Evolutionary conservation across 345 rosid genomes (phyloP), one percentile per base, ranked within the genome.

Genomic region (Streptanthus diversifolius): DNA sequence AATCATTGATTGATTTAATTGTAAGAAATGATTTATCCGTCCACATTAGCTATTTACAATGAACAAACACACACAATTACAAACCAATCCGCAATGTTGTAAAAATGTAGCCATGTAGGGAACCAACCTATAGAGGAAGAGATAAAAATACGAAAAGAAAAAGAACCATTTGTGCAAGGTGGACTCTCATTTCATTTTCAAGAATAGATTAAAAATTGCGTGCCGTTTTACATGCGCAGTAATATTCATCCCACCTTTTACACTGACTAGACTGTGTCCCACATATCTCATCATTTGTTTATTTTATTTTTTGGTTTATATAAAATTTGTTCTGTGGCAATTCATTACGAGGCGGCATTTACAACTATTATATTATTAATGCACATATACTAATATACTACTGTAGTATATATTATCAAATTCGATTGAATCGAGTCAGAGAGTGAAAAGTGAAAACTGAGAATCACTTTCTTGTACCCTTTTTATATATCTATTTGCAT

Each of bases 161-260:
- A 37, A 6, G n/a, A 37, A 0, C n/a, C 62, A 63, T 4, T 54
- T 21, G 64, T 33, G 39, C 56, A 63, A 71, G 51, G 56, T 65
- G 49, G 72, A 9, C 43, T 41, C 24, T 55, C 35, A 6, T 66
- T 35, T 58, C 48, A 51, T 51, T 49, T 65, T 51, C 33, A 24
- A 36, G n/a, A 66, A 51, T 51, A 12, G 32, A 24, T 33, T 22
- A 15, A 45, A 74, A 74, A 66, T 59, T 74, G 66, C 13, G 61
- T 48, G 77, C 77, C 59, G 52, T 74, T 56, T 54, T 71, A 33
- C 15, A 68, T 68, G 35, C 56, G 17, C 24, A 8, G 21, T 25
- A 11, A 7, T 24, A 27, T 10, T 61, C 24, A 44, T 17, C 48
- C 17, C 5, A 41, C 63, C 70, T 40, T 72, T 39, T 36, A 39